Conservation (phyloP, 2,329 filamentous ascomycete species). For the Hymenoscyphus salicellus region DNA sequence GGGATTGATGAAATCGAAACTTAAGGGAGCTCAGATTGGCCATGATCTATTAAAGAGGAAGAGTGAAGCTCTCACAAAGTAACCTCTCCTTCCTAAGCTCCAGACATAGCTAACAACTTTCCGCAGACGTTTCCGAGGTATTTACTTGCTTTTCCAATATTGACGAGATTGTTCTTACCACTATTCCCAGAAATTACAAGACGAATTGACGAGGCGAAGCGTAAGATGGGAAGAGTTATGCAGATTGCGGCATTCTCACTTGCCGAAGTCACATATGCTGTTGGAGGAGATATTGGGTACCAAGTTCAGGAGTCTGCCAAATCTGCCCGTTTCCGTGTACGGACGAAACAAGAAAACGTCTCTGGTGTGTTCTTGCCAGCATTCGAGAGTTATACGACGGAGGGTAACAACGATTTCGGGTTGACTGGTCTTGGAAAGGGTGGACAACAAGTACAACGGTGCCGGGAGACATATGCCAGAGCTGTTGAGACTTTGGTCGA, state of each 20-base stretch:
- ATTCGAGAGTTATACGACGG: constrained; percentile 86
- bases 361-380: constrained; percentile 91
- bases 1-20: constrained; percentile 95
- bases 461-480: constrained; percentile 90
- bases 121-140: constrained; percentile 82
- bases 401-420: constrained; percentile 92
- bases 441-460: constrained; percentile 93
- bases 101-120: constrained; percentile 27
- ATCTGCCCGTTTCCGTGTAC: constrained; percentile 85
- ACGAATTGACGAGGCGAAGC: constrained; percentile 97
- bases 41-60: constrained; percentile 96
- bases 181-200: constrained; percentile 76
- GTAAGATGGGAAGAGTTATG: constrained; percentile 99
- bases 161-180: background rate
- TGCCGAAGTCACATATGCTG: constrained; percentile 94
- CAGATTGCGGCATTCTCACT: constrained; percentile 97
- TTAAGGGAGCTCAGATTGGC: constrained; percentile 88
- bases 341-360: constrained; percentile 97
- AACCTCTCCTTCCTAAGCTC: constrained; percentile 27
- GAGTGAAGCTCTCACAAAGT: constrained; percentile 98
- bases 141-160: constrained; percentile 17
- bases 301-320: constrained; percentile 96
- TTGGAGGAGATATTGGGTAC: constrained; percentile 92
- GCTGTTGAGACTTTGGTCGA: constrained; percentile 96
- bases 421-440: constrained; percentile 94